Percentiles rank a stretch among this genome's conserved stretches.
Evolutionary conservation across 2,329 filamentous ascomycete species (phyloP).

Genomic region (Neofusicoccum laricinum): DNA sequence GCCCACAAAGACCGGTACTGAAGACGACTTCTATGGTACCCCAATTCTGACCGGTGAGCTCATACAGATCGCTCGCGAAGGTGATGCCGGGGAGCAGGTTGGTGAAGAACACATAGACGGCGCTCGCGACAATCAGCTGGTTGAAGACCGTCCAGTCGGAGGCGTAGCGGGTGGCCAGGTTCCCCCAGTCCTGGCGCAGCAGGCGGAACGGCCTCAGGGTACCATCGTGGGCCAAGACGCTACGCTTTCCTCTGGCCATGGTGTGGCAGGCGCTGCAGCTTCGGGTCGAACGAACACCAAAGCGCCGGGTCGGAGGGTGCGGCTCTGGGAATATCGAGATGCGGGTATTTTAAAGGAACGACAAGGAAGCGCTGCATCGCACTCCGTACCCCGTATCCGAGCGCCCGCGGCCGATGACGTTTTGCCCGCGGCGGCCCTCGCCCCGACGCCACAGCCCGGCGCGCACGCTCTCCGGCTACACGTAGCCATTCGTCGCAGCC

Average conservation of each 20-base stretch:
- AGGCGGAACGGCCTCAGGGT: conserved; percentile 31
- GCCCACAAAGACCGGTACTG: conserved; percentile 62
- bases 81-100: conserved; percentile 66
- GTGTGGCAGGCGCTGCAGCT: background rate
- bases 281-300: background rate
- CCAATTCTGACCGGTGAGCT: conserved; percentile 61
- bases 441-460: background rate
- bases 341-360: background rate
- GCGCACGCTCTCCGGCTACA: background rate
- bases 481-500: background rate
- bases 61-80: conserved; percentile 63
- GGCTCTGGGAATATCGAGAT: background rate
- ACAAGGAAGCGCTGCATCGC: too few species aligned
- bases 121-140: conserved; percentile 61
- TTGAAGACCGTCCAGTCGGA: conserved; percentile 53
- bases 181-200: conserved; percentile 28
- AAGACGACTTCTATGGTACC: conserved; percentile 67
- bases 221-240: conserved; percentile 22
- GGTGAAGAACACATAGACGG: conserved; percentile 66
- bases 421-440: background rate
- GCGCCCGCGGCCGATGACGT: background rate
- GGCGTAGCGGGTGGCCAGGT: conserved; percentile 28
- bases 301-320: background rate
- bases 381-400: too few species aligned
- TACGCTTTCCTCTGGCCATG: conserved; percentile 2